Percentiles rank a stretch among this genome's conserved stretches.
phyloP scores from a whole-genome alignment of 2,329 filamentous ascomycete species.

The Didymella lethalis region DNA sequence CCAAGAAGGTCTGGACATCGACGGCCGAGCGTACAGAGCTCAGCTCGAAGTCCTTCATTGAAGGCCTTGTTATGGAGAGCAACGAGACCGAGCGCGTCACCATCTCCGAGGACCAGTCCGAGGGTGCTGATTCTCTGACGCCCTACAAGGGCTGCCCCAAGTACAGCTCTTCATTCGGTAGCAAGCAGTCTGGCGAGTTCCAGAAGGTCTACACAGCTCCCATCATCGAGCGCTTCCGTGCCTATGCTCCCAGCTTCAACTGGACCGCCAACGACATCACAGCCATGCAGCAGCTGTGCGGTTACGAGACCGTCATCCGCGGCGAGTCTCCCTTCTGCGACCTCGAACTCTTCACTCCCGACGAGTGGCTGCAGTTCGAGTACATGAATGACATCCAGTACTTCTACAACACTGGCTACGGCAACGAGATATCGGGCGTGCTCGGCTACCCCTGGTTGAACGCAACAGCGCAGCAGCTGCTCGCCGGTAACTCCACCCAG shows the following conservation, averaged over 20 bases:
- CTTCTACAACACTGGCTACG: constrained; percentile 72
- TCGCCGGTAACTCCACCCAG: constrained; percentile 59
- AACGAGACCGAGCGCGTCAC: constrained; percentile 63
- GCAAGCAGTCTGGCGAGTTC: constrained; percentile 61
- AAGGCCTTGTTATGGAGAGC: constrained; percentile 63
- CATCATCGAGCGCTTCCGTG: constrained; percentile 65
- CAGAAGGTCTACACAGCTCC: constrained; percentile 66
- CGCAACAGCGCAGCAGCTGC: constrained; percentile 61
- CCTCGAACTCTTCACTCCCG: constrained; percentile 64
- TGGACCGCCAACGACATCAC: constrained; percentile 69
- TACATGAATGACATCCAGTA: constrained; percentile 71
- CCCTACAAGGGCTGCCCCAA: constrained; percentile 71
- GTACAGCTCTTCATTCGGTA: constrained; percentile 66
- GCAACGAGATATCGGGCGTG: constrained; percentile 63
- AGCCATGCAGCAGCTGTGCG: constrained; percentile 71
- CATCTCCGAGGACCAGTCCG: constrained; percentile 64
- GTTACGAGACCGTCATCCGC: constrained; percentile 70
- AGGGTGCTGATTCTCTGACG: constrained; percentile 68
- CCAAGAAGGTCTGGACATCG: constrained; percentile 67
- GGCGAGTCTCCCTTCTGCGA: constrained; percentile 69
- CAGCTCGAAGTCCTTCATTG: constrained; percentile 66
- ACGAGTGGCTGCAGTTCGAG: constrained; percentile 73
- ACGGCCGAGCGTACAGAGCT: constrained; percentile 68
- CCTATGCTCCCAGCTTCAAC: constrained; percentile 65
- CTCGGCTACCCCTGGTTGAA: constrained; percentile 74